Evolutionary conservation across 768 basidiomycete genomes (phyloP).

Genomic region (Cubamyces lactineus): DNA sequence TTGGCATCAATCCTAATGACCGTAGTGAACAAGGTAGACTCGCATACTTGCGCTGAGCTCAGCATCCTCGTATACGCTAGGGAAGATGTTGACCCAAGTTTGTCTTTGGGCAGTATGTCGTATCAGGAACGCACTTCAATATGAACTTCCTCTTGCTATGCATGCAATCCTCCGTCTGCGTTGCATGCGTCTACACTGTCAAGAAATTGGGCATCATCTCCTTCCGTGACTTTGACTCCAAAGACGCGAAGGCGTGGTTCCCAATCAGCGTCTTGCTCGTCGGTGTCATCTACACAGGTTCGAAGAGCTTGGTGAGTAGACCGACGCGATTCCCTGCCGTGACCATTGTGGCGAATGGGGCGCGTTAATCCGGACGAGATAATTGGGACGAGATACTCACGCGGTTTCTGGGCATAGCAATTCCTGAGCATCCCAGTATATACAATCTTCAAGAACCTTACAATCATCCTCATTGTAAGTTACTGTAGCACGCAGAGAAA

Average conservation of each 20-base stretch:
- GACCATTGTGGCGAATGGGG: background rate
- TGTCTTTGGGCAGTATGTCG: slow-evolving; percentile 72
- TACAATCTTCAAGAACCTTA: slow-evolving; percentile 99
- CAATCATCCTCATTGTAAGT: slow-evolving; percentile 96
- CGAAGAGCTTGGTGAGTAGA: slow-evolving; percentile 86
- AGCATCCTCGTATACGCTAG: background rate
- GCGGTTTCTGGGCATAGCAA: slow-evolving; percentile 62
- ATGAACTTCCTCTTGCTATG: slow-evolving; percentile 96
- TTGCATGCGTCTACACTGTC: slow-evolving; percentile 68
- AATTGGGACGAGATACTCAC: background rate
- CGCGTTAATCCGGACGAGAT: background rate
- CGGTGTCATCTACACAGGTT: slow-evolving; percentile 95
- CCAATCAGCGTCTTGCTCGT: slow-evolving; percentile 93
- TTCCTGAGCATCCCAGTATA: slow-evolving; percentile 95
- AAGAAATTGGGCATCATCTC: slow-evolving; percentile 81
- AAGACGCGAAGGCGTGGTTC: slow-evolving; percentile 92
- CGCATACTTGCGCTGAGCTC: background rate
- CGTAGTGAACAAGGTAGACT: slow-evolving; percentile 86
- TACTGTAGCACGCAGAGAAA: background rate
- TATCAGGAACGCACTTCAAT: slow-evolving; percentile 89
- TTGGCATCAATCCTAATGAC: slow-evolving; percentile 96
- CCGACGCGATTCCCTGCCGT: background rate
- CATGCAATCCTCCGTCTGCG: slow-evolving; percentile 90
- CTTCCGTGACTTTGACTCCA: slow-evolving; percentile 79
- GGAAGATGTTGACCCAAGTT: background rate